Base-by-base conservation (phyloP, 768 basidiomycete species). In the Coprinopsis sp. region DNA sequence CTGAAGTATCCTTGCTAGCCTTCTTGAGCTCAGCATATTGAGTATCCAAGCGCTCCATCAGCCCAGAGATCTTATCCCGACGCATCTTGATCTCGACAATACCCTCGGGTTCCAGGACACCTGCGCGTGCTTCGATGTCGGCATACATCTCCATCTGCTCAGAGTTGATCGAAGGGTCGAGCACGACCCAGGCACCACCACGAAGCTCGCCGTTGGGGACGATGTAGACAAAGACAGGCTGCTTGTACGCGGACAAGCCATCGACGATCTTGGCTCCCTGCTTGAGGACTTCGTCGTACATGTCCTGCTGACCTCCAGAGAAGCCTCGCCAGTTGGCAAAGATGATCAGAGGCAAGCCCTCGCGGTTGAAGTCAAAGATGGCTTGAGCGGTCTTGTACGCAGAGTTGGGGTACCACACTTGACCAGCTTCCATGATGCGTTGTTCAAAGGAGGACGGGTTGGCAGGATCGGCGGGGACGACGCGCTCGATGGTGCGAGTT, bases 271-370 rank as follows among this genome's bases (percentile, higher is more conserved):
- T 97, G 14, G 94, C 88, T 33, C 94, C 94, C 64, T 97, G 91
- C 69, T 97, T 97, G 59, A 97, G 74, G 47, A 97, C 81, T 64
- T 95, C 94, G 67, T 97, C 93, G 59, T 92, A 95, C 93, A 97
- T 97, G 66, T 97, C 94, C 67, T 96, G 94, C 67, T 97, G 94
- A 53, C 96, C 96, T 52, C 96, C 96, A 18, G 96, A 99, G 83
- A 99, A 99, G 21, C 96, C 96, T 73, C 96, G 89, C 93, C 96
- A 98, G 74, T 99, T 99, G 45, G 96, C 96, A 60, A 99, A 97
- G 66, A 99, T 94, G 65, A 98, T 94, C 50, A 99, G 76, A 3
- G 96, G 96, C 12, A 99, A 74, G 19, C 90, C 91, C 68, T 99
- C 96, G 33, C 96, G 86, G 69, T 95, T 88, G 74, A 98, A 91